Evolutionary conservation across 2,329 filamentous ascomycete genomes (phyloP), one percentile per base, ranked within the genome.

Genomic region (Phaeosphaeria sp.): DNA sequence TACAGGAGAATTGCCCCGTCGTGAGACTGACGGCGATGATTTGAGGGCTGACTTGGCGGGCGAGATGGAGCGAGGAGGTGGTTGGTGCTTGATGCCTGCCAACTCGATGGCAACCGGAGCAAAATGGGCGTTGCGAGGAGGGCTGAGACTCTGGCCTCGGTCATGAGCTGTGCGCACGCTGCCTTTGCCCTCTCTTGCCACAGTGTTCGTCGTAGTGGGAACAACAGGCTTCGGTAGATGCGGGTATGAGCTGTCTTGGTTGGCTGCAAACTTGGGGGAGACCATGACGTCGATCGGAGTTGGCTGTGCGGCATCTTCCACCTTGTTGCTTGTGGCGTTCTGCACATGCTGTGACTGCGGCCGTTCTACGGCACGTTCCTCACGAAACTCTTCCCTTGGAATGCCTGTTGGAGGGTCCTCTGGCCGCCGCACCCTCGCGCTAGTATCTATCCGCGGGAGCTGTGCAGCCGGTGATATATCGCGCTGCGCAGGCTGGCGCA

Each of bases 1-100:
- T 79, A 67, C 84, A 69, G 55, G 81, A 18, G 80, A 82, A 39
- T 63, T 72, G 8, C 73, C 76, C 18, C 80, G 73, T 11, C 79
- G 61, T 0, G 80, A 81, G 1, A 84, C 81, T 1, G 87, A 83
- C 49, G 86, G 87, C 1, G 80, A 82, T 27, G 87, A 82, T 72
- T 93, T 93, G 61, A 93, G 71, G 1, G 90, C 91, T 1, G 91
- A 92, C 73, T 94, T 94, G 46, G 87, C 87, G 9, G 91, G 91
- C 0, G 91, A 93, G 11, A 90, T 80, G 5, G 90, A 91, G 48
- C 91, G 84, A 27, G 87, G 81, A 21, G 89, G 88, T 6, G 91
- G 91, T 53, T 87, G 84, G 69, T 93, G 90, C 61, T 83, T 87
- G 25, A 89, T 80, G 1, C 83, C 78, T 43, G 79, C 69, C 17